A percentile compares a stretch with the other conserved stretches of the same genome.
Conservation (phyloP, 352 stramenopile genomes). For the Globisporangium echinulatum region DNA sequence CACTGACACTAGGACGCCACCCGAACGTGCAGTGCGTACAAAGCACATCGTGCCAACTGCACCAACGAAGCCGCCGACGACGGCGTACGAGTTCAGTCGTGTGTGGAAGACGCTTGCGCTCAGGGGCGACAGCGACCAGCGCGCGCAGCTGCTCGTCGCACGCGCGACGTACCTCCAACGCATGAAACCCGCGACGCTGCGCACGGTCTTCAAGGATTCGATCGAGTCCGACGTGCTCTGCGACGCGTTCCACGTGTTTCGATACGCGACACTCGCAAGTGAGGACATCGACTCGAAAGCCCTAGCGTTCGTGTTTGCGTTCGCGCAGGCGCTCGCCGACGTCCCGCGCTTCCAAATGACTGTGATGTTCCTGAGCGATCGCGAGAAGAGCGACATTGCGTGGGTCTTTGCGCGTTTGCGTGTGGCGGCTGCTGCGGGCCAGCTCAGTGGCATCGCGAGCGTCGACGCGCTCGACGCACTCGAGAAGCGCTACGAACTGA, state of each 20-base stretch:
- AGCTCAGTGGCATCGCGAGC: not conserved
- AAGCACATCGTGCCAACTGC: constrained; percentile 33
- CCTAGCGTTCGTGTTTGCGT: constrained; percentile 23
- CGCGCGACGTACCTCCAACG: constrained; percentile 44
- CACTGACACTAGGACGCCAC: not conserved
- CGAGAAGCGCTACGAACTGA: constrained; percentile 44
- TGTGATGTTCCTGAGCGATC: constrained; percentile 66
- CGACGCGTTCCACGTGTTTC: constrained; percentile 54
- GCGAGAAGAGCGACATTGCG: constrained; percentile 49
- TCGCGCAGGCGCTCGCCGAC: constrained; percentile 31
- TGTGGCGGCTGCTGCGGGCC: constrained; percentile 7
- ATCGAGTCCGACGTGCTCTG: constrained; percentile 76
- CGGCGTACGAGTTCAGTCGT: constrained; percentile 73
- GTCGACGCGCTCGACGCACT: constrained; percentile 18
- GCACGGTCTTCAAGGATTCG: constrained; percentile 57
- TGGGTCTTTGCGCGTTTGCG: constrained; percentile 36
- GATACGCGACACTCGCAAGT: constrained; percentile 14
- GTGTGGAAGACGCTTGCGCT: constrained; percentile 69
- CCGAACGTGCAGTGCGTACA: not conserved
- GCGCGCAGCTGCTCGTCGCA: constrained; percentile 24
- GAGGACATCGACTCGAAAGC: not conserved
- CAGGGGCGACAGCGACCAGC: constrained; percentile 28
- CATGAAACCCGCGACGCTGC: constrained; percentile 27
- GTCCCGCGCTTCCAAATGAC: constrained; percentile 76
- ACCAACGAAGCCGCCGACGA: constrained; percentile 53